Base-by-base conservation (phyloP, 176 grass and related monocot genomes). In the Miscanthus lutarioriparius region DNA sequence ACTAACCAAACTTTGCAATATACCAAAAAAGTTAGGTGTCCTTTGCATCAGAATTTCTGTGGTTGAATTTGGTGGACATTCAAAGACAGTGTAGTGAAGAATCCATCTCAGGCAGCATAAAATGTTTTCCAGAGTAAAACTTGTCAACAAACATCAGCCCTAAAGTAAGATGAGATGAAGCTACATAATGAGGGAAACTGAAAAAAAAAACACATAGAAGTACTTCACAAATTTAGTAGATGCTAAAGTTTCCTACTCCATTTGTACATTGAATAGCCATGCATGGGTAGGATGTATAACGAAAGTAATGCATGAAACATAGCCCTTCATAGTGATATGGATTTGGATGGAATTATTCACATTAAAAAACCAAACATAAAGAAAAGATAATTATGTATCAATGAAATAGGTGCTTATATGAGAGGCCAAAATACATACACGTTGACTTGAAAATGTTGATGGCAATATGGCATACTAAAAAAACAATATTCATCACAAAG, bases 121-220 rank as follows among this genome's bases (percentile, higher is more conserved):
- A 98, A 93, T 90, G 94, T 88, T 98, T 92, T 98, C 96, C 96
- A 93, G 27, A 89, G 62, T 53, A 98, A 76, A 98, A 90, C 82
- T 98, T 98, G 67, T 95, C 93, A 82, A 90, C 73, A 87, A 98
- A 95, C 89, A 95, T 92, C 33, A n/a, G 65, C 70, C 91, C 96
- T 98, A 69, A 86, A 88, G 64, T 51, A 76, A 89, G 76, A 45
- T 65, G 8, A 79, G 15, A 39, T 14, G 38, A 78, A 82, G 58
- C 48, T 84, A 65, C 23, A 80, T 72, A 62, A 82, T 38, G 38
- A 80, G 72, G 58, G 32, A 82, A 90, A 76, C 81, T 43, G 63
- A 83, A 85, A 47, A 22, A 47, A 22, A 4, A 40, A 43, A 15
- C 65, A 48, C 49, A 75, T 64, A 74, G 32, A 83, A 77, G 8